These are phyloP conservation scores for Collariella sp. DNA, from an alignment of 495 filamentous ascomycete genomes.

Conservation along the genomic window DNA sequence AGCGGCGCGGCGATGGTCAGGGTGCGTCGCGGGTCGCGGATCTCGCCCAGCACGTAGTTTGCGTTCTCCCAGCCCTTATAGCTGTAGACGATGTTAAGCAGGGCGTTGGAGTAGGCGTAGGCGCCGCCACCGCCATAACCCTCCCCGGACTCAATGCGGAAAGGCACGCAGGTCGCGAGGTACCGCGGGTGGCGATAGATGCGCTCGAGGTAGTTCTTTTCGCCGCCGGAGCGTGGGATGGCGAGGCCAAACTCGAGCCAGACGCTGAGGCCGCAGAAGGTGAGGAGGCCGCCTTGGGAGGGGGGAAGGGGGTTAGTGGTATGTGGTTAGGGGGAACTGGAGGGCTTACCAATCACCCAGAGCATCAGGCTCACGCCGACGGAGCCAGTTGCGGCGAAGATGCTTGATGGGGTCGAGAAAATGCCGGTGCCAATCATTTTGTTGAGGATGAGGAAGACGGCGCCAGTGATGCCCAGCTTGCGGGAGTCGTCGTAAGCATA, in stretches of 20 bases:
- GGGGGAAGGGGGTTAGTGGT: background rate
- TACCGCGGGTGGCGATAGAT: slow-evolving; percentile 53
- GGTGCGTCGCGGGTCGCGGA: slow-evolving; percentile 51
- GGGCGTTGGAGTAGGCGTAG: slow-evolving; percentile 42
- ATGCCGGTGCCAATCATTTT: slow-evolving; percentile 52
- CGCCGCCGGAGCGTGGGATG: slow-evolving; percentile 45
- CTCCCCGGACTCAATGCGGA: slow-evolving; percentile 11
- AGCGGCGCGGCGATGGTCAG: slow-evolving; percentile 53
- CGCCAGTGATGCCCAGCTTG: slow-evolving; percentile 44
- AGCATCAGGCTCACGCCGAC: slow-evolving; percentile 32
- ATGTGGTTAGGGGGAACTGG: background rate
- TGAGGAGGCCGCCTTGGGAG: slow-evolving; percentile 24
- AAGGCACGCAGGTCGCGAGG: slow-evolving; percentile 50
- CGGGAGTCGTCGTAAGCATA: slow-evolving; percentile 41
- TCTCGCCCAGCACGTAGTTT: slow-evolving; percentile 49
- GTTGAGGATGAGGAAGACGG: slow-evolving; percentile 47
- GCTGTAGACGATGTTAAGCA: slow-evolving; percentile 44
- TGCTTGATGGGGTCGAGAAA: slow-evolving; percentile 44
- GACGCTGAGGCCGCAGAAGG: slow-evolving; percentile 25
- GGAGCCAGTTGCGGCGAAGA: slow-evolving; percentile 42
- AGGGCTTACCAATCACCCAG: slow-evolving; percentile 28
- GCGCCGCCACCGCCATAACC: slow-evolving; percentile 15
- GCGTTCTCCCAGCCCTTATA: slow-evolving; percentile 41
- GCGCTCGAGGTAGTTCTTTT: slow-evolving; percentile 56
- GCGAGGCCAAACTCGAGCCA: slow-evolving; percentile 43